Conservation (phyloP, 345 rosid species). For the Combretum micranthum region DNA sequence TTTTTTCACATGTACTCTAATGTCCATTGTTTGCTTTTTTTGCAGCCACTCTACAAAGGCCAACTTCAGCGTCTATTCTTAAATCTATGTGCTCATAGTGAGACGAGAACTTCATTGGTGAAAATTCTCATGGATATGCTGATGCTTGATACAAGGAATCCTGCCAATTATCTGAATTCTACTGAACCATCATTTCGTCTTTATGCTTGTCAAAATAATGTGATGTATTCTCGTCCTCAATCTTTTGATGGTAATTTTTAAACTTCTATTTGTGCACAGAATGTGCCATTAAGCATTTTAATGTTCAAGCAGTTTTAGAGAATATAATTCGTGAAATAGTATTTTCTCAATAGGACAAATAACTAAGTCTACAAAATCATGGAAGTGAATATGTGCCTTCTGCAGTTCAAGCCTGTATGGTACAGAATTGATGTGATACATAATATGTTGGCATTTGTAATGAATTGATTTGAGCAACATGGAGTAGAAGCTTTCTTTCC, state of each 20-base stretch:
- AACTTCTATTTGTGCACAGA: background rate
- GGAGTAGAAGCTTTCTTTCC: no score
- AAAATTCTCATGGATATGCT: conserved; percentile 83
- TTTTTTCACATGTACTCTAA: background rate
- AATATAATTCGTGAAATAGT: no score
- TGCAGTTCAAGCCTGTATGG: no score
- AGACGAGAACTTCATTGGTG: conserved; percentile 69
- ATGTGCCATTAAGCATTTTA: background rate
- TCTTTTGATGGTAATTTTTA: conserved; percentile 61
- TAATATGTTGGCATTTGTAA: no score
- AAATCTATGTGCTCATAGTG: conserved; percentile 85
- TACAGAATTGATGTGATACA: no score
- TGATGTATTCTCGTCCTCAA: conserved; percentile 89
- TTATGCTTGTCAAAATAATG: conserved; percentile 88
- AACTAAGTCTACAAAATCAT: no score
- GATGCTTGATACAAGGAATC: conserved; percentile 65
- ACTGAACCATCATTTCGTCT: conserved; percentile 71
- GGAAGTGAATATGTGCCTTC: no score
- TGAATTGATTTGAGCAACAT: no score
- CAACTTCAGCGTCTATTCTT: conserved; percentile 84
- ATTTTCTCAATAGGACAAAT: no score
- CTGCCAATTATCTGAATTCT: conserved; percentile 30
- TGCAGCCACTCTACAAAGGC: conserved; percentile 93
- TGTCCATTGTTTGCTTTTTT: background rate
- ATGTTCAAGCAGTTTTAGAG: background rate